Conservation (phyloP, 768 basidiomycete genomes). For the Lentinula boryana region DNA sequence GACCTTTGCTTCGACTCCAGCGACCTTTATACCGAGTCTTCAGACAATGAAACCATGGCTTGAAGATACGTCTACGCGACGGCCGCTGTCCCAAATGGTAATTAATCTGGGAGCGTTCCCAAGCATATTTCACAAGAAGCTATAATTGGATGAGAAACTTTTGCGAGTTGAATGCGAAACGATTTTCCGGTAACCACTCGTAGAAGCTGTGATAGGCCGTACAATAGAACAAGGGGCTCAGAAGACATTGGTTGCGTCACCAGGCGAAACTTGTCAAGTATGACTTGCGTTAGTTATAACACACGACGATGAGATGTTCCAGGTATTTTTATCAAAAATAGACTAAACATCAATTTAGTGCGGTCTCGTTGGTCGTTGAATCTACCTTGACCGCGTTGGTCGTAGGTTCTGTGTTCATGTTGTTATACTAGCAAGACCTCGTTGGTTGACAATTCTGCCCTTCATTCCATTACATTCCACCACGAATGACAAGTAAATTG, state of each 20-base stretch:
- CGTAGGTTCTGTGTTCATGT: background rate
- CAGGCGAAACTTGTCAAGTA: background rate
- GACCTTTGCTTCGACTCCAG: background rate
- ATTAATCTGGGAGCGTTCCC: background rate
- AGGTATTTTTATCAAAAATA: background rate
- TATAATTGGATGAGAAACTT: constrained; percentile 4
- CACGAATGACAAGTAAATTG: background rate
- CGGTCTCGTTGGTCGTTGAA: background rate
- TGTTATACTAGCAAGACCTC: background rate
- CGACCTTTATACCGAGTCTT: background rate
- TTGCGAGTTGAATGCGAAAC: background rate
- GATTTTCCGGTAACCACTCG: background rate
- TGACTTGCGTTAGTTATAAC: background rate
- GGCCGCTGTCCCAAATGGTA: background rate
- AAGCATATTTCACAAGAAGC: background rate
- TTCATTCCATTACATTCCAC: background rate
- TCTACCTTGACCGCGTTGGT: background rate
- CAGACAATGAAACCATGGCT: background rate
- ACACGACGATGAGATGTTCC: constrained; percentile 4
- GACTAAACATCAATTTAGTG: background rate
- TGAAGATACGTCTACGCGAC: background rate
- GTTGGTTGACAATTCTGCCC: background rate
- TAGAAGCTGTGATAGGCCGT: background rate
- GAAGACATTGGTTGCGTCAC: background rate
- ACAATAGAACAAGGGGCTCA: background rate